Conservation (phyloP, 768 basidiomycete genomes). For the Udeniomyces megalosporus region DNA sequence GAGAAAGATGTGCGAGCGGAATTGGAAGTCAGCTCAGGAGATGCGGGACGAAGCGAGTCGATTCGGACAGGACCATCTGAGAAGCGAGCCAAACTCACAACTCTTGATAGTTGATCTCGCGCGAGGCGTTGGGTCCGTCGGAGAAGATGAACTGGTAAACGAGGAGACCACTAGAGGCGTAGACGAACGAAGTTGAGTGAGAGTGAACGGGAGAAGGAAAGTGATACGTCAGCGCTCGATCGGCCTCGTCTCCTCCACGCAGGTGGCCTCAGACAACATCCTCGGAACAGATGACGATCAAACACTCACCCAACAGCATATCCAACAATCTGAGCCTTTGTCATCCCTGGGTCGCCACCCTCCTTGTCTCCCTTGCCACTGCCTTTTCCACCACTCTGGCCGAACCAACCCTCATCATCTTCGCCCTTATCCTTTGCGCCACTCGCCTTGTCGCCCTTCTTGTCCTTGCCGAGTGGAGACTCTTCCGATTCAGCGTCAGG, state of each 20-base stretch:
- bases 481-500: neutral
- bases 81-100: slow-evolving; percentile 35
- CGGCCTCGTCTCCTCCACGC: too few relatives aligned
- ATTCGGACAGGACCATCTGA: too few relatives aligned
- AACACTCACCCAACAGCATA: neutral
- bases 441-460: too few relatives aligned
- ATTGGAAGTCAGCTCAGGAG: neutral
- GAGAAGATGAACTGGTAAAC: neutral
- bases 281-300: neutral
- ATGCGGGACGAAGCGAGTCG: neutral
- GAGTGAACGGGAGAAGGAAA: neutral
- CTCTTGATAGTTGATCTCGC: slow-evolving; percentile 99
- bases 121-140: slow-evolving; percentile 25
- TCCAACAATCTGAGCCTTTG: neutral
- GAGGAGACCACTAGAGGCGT: neutral
- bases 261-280: neutral
- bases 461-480: too few relatives aligned
- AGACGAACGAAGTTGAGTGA: neutral
- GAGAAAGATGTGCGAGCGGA: neutral
- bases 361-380: neutral
- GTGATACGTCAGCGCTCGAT: too few relatives aligned
- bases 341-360: neutral
- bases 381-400: too few relatives aligned
- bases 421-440: neutral
- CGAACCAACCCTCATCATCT: neutral